Evolutionary conservation across 805 yeast species (phyloP).

Genomic region (Metschnikowia lachancei): DNA sequence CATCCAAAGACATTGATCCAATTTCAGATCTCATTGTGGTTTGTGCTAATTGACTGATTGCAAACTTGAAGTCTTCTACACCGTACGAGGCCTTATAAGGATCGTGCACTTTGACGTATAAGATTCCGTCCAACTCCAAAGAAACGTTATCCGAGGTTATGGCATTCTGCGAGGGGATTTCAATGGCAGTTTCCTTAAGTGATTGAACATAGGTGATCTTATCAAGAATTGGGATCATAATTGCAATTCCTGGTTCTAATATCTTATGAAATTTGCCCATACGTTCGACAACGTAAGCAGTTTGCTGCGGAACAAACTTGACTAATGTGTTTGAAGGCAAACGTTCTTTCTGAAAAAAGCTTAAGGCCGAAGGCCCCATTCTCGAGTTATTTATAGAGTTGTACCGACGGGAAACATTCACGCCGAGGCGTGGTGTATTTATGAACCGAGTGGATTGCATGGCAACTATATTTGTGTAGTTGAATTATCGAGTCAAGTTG

Average conservation of each 20-base stretch:
- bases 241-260: conserved; percentile 73
- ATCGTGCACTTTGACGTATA: conserved; percentile 73
- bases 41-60: conserved; percentile 81
- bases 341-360: conserved; percentile 58
- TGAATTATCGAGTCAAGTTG: not conserved
- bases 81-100: conserved; percentile 86
- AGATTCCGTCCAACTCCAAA: conserved; percentile 78
- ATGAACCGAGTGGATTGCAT: conserved; percentile 8
- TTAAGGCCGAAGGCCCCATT: conserved; percentile 28
- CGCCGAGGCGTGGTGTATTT: not conserved
- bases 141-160: conserved; percentile 85
- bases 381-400: conserved; percentile 9
- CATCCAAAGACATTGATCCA: conserved; percentile 77
- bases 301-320: conserved; percentile 84
- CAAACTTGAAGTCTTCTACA: conserved; percentile 84
- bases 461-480: not conserved
- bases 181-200: conserved; percentile 79
- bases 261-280: conserved; percentile 77
- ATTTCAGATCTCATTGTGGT: conserved; percentile 90
- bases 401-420: conserved; percentile 8
- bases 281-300: conserved; percentile 87
- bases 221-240: conserved; percentile 70
- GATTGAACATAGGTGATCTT: conserved; percentile 79
- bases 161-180: conserved; percentile 79
- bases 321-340: conserved; percentile 74